Conservation (phyloP, 2,329 filamentous ascomycete genomes). For the Atkinsonella hypoxylon region DNA sequence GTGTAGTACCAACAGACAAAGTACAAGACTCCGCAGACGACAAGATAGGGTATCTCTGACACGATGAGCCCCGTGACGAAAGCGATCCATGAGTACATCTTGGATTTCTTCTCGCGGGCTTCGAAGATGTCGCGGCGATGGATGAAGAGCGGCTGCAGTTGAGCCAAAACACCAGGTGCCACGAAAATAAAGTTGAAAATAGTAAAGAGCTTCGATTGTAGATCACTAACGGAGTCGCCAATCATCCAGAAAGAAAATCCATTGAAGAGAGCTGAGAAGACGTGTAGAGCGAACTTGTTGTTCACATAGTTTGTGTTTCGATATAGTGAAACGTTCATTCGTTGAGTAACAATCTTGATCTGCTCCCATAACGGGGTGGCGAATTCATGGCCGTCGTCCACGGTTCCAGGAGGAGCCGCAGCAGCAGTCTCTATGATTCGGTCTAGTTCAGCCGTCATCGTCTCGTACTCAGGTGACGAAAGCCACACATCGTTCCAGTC, state of each 20-base stretch:
- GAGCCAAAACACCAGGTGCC: constrained; percentile 43
- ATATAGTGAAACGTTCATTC: constrained; percentile 50
- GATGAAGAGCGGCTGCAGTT: constrained; percentile 48
- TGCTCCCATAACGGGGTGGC: constrained; percentile 56
- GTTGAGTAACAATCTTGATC: constrained; percentile 48
- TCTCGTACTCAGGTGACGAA: constrained; percentile 46
- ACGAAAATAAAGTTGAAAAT: constrained; percentile 55
- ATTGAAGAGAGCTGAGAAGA: constrained; percentile 44
- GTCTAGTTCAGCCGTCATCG: constrained; percentile 50
- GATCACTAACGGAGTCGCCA: constrained; percentile 34
- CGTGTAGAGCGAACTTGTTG: constrained; percentile 48
- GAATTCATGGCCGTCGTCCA: constrained; percentile 53
- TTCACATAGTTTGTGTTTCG: constrained; percentile 56
- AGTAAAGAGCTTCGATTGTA: constrained; percentile 45
- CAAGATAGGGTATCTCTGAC: constrained; percentile 34
- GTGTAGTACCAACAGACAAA: constrained; percentile 47
- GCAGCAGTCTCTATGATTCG: constrained; percentile 45
- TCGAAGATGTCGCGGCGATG: constrained; percentile 45
- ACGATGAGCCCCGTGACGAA: constrained; percentile 42
- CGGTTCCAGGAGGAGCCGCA: constrained; percentile 26
- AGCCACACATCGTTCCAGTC: constrained; percentile 64
- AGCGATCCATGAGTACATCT: constrained; percentile 48
- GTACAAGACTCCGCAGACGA: constrained; percentile 33
- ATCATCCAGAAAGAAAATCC: constrained; percentile 52
- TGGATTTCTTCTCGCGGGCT: constrained; percentile 46